Base-by-base conservation (phyloP, 2,329 filamentous ascomycete species). In the Ustilaginoidea virens region DNA sequence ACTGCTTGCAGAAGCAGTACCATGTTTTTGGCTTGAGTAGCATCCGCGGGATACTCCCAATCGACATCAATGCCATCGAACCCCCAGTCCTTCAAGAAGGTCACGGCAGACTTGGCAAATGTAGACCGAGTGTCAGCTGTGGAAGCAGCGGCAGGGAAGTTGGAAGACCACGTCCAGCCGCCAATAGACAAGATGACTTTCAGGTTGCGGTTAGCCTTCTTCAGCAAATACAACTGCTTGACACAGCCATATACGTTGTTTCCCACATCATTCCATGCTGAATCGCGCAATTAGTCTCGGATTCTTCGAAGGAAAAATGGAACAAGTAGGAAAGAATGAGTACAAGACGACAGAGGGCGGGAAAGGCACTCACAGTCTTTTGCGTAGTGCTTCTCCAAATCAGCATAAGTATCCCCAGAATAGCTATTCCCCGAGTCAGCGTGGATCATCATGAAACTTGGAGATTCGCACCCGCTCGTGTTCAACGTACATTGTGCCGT, bases 131-230 rank as follows among this genome's bases (percentile, higher is more conserved):
- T 73, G 3, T 60, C 52, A 0, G 64, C 61, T 0, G 74, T 78
- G 34, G 69, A 71, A 7, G 75, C 71, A 0, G 75, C 74, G 2
- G 60, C 58, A 1, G 79, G 61, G 46, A 92, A 87, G 49, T 82
- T 81, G 40, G 65, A 57, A 2, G 79, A 83, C 52, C 81, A 90
- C 0, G 80, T 85, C 79, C 79, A 92, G 17, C 85, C 83, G 27
- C 85, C 85, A 38, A 93, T 82, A 27, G 72, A 80, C 4, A 92
- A 64, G 14, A 92, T 60, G 2, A 78, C 63, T 47, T 92, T 92
- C 30, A 92, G 51, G 26, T 81, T 69, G 11, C 82, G 74, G 49
- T 92, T 76, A 33, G 63, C 52, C 49, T 86, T 74, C 56, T 92
- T 92, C 24, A 83, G 60, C 6, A 80, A 55, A 47, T 69, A 82